Evolutionary conservation across 148 eudicot genomes (phyloP).

Genomic region (Vaccinium myrtillus): DNA sequence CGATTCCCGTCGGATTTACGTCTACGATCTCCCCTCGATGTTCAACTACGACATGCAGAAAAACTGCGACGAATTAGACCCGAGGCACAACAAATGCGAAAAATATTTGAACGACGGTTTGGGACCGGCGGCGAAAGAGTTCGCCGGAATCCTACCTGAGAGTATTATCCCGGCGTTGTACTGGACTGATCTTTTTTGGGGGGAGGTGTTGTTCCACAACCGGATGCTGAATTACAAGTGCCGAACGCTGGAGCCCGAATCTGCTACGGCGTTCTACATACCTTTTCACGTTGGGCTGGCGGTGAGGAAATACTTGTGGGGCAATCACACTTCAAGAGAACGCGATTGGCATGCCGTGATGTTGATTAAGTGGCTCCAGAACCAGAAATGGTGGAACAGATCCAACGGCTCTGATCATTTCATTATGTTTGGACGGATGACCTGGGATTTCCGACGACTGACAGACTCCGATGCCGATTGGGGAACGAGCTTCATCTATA

Average conservation of each 20-base stretch:
- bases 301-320: slow-evolving; percentile 47
- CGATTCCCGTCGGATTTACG: slow-evolving; percentile 46
- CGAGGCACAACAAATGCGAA: slow-evolving; percentile 53
- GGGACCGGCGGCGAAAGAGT: slow-evolving; percentile 36
- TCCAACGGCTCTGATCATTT: slow-evolving; percentile 64
- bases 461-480: slow-evolving; percentile 23
- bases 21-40: slow-evolving; percentile 55
- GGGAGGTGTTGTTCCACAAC: slow-evolving; percentile 60
- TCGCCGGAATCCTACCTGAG: slow-evolving; percentile 35
- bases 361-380: slow-evolving; percentile 49
- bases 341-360: slow-evolving; percentile 46
- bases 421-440: slow-evolving; percentile 52
- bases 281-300: slow-evolving; percentile 87
- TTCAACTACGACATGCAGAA: slow-evolving; percentile 50
- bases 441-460: slow-evolving; percentile 66
- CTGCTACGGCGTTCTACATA: slow-evolving; percentile 69
- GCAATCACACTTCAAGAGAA: slow-evolving; percentile 28
- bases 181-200: slow-evolving; percentile 68
- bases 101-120: slow-evolving; percentile 59
- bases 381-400: slow-evolving; percentile 38
- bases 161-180: slow-evolving; percentile 41
- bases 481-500: slow-evolving; percentile 55
- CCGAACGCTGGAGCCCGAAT: slow-evolving; percentile 46
- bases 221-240: slow-evolving; percentile 55
- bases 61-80: slow-evolving; percentile 54